These are phyloP conservation scores for Tilletia walkeri DNA, from an alignment of 1,284 basidiomycete species.

Conservation along the genomic window DNA sequence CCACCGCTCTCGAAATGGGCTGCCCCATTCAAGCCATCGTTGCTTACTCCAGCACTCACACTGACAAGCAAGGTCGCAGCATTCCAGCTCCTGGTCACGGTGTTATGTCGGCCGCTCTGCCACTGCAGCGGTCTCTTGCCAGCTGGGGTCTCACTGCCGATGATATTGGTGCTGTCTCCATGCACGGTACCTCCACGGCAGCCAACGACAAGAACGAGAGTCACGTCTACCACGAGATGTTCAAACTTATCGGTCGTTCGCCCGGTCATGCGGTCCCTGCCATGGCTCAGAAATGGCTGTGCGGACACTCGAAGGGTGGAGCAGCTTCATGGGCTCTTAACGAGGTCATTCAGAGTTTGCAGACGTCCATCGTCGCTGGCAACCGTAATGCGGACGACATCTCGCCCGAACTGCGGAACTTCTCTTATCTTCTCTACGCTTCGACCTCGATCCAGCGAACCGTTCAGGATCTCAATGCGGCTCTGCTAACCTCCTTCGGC, in stretches of 20 bases:
- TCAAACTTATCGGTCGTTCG: conserved; percentile 80
- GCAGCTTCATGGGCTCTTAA: conserved; percentile 95
- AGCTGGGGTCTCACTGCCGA: conserved; percentile 93
- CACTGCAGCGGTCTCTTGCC: conserved; percentile 88
- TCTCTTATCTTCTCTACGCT: conserved; percentile 91
- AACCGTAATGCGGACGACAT: conserved; percentile 79
- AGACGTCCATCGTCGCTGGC: conserved; percentile 86
- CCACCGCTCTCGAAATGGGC: conserved; percentile 90
- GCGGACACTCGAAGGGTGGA: conserved; percentile 52
- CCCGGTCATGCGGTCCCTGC: conserved; percentile 92
- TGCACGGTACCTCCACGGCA: conserved; percentile 91
- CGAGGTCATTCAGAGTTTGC: conserved; percentile 83
- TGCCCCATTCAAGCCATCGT: conserved; percentile 88
- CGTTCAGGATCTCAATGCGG: conserved; percentile 46
- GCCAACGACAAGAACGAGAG: conserved; percentile 99
- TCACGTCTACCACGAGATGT: conserved; percentile 91
- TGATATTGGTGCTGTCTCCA: conserved; percentile 76
- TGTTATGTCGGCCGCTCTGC: conserved; percentile 57
- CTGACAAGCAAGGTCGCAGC: conserved; percentile 85
- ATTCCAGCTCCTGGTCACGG: conserved; percentile 64
- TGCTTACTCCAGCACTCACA: conserved; percentile 94
- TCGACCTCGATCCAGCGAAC: conserved; percentile 74
- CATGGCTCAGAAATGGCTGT: conserved; percentile 87
- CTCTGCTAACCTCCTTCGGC: conserved; percentile 80
- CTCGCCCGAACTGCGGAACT: conserved; percentile 84